Percentiles rank a stretch among this genome's conserved stretches.
Conservation (phyloP, 148 eudicot species). For the Selenicereus undatus region DNA sequence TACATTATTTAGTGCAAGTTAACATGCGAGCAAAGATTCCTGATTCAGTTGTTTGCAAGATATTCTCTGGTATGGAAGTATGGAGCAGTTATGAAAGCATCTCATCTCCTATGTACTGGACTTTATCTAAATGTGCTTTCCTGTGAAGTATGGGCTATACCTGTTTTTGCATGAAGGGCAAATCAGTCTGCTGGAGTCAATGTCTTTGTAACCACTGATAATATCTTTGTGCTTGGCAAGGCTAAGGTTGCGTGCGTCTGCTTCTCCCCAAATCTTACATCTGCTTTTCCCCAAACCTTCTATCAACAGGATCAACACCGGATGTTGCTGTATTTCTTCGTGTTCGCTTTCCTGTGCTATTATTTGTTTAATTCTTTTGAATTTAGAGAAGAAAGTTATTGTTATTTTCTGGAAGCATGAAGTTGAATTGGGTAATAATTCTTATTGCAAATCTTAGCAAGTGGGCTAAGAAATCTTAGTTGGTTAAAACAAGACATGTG, state of each 20-base stretch:
- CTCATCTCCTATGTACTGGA: not conserved
- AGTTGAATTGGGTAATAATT: not conserved
- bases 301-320: not conserved
- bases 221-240: not conserved
- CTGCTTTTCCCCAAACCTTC: not conserved
- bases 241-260: not conserved
- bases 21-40: not conserved
- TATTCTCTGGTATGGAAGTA: not conserved
- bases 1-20: not conserved
- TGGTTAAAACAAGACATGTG: constrained; percentile 8
- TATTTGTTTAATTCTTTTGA: not conserved
- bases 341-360: not conserved
- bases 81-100: not conserved
- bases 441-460: not conserved
- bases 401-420: not conserved
- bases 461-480: not conserved
- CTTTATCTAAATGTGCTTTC: not conserved
- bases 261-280: not conserved
- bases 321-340: not conserved
- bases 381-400: not conserved
- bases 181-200: not conserved
- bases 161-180: not conserved
- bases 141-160: not conserved
- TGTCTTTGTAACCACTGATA: not conserved
- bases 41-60: not conserved